phyloP scores from a whole-genome alignment of 2,329 filamentous ascomycete species.

The Atkinsonella hypoxylon region DNA sequence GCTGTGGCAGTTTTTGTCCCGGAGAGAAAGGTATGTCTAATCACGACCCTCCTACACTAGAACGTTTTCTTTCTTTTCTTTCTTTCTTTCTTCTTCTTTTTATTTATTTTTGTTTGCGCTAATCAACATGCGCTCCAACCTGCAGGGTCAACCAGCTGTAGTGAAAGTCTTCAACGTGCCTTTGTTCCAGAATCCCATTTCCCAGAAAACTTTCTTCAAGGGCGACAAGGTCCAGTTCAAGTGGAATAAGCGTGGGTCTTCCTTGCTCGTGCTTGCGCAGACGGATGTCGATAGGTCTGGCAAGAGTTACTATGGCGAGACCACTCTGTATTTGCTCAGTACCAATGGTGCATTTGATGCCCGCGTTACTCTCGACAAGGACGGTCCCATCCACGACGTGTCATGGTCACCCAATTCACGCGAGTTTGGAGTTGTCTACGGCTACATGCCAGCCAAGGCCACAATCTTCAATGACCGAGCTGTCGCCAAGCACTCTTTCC shows the following conservation, averaged over 20 bases:
- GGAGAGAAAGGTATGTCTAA: constrained; percentile 67
- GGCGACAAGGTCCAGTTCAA: constrained; percentile 97
- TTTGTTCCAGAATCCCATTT: constrained; percentile 69
- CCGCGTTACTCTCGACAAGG: constrained; percentile 84
- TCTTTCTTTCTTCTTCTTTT: background rate
- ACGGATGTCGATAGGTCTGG: constrained; percentile 97
- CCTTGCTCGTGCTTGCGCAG: constrained; percentile 86
- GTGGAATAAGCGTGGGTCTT: constrained; percentile 90
- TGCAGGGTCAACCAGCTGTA: constrained; percentile 73
- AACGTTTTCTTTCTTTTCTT: background rate
- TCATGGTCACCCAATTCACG: constrained; percentile 97
- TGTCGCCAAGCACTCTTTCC: constrained; percentile 71
- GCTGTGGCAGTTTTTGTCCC: constrained; percentile 92
- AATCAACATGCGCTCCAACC: constrained; percentile 4
- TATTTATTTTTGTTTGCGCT: constrained; percentile 4
- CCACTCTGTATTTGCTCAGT: constrained; percentile 88
- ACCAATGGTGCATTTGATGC: constrained; percentile 88
- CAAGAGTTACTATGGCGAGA: constrained; percentile 99
- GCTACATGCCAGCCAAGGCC: constrained; percentile 98
- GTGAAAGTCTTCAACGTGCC: constrained; percentile 94
- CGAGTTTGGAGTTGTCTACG: constrained; percentile 95
- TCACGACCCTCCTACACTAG: background rate
- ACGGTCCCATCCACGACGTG: constrained; percentile 95
- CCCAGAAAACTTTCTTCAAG: constrained; percentile 99
- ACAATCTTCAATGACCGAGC: constrained; percentile 93